These are phyloP conservation scores for Ustilago hordei DNA, from an alignment of 1,284 basidiomycete genomes.

Conservation along the genomic window DNA sequence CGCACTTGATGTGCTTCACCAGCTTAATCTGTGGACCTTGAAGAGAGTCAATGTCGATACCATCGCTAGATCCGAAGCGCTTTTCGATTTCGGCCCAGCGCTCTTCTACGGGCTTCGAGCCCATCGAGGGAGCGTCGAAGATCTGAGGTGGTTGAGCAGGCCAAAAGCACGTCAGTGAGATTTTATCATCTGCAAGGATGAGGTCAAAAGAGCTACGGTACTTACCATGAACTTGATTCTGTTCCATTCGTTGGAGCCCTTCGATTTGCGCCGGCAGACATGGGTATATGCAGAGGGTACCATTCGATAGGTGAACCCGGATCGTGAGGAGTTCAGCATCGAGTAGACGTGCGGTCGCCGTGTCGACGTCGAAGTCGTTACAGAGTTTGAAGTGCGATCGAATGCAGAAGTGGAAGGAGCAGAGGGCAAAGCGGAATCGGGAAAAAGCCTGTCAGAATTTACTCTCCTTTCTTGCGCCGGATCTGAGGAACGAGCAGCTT, in stretches of 20 bases:
- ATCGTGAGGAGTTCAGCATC: constrained; percentile 11
- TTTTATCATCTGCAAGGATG: background rate
- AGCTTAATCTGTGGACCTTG: constrained; percentile 72
- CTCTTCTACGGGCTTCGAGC: constrained; percentile 74
- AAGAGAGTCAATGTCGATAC: constrained; percentile 32
- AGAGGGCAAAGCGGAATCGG: constrained; percentile 16
- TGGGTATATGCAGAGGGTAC: constrained; percentile 68
- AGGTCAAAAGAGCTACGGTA: background rate
- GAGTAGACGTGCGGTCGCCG: constrained; percentile 23
- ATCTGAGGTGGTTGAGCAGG: constrained; percentile 70
- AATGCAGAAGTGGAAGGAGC: background rate
- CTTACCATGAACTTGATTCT: constrained; percentile 75
- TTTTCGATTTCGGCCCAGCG: constrained; percentile 73
- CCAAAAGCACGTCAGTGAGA: background rate
- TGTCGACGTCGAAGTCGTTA: background rate
- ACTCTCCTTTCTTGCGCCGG: constrained; percentile 4
- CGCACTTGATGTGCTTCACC: constrained; percentile 74
- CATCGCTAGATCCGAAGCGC: constrained; percentile 72
- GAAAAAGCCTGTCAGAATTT: constrained; percentile 37
- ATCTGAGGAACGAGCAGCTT: constrained; percentile 13
- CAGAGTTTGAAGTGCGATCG: background rate
- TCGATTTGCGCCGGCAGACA: constrained; percentile 75
- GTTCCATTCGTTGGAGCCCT: constrained; percentile 76
- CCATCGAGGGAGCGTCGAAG: constrained; percentile 77
- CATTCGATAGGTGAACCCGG: constrained; percentile 10